phyloP scores from a whole-genome alignment of 768 basidiomycete species.

The Hygrocybe coccinea region DNA sequence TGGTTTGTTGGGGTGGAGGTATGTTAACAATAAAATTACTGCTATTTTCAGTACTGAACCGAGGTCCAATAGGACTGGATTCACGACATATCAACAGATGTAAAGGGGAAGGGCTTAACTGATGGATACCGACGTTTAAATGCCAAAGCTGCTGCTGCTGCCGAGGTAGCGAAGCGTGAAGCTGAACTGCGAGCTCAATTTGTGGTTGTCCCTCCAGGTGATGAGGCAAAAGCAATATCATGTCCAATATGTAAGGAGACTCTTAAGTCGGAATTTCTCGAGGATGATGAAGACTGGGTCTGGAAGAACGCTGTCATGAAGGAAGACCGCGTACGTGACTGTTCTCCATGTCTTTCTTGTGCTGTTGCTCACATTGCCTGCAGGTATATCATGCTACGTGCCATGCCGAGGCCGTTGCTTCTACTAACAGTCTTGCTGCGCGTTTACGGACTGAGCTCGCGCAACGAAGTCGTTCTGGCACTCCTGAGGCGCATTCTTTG shows the following conservation, averaged over 20 bases:
- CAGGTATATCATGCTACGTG: slow-evolving; percentile 95
- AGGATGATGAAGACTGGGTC: slow-evolving; percentile 98
- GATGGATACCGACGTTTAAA: slow-evolving; percentile 47
- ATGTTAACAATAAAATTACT: slow-evolving; percentile 26
- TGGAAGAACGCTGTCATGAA: slow-evolving; percentile 88
- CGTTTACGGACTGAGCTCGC: slow-evolving; percentile 59
- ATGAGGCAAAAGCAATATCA: slow-evolving; percentile 75
- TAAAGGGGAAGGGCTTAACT: slow-evolving; percentile 66
- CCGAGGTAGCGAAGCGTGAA: slow-evolving; percentile 66
- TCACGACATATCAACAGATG: slow-evolving; percentile 54
- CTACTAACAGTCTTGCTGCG: slow-evolving; percentile 60
- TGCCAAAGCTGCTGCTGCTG: slow-evolving; percentile 55
- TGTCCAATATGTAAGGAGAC: slow-evolving; percentile 97
- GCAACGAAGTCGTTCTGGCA: slow-evolving; percentile 66
- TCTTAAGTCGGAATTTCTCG: slow-evolving; percentile 85
- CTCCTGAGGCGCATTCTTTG: slow-evolving; percentile 55
- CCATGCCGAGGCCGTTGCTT: slow-evolving; percentile 72
- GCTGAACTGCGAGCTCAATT: slow-evolving; percentile 69
- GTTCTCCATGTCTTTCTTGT: background rate
- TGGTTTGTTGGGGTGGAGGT: slow-evolving; percentile 88
- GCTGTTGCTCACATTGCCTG: slow-evolving; percentile 1
- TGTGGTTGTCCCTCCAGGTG: slow-evolving; percentile 86
- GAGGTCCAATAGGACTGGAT: slow-evolving; percentile 75
- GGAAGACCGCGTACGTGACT: slow-evolving; percentile 69
- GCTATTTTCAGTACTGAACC: slow-evolving; percentile 9